phyloP scores from a whole-genome alignment of 2,329 filamentous ascomycete genomes.

The Paecilomyces dactylethromorphus region DNA sequence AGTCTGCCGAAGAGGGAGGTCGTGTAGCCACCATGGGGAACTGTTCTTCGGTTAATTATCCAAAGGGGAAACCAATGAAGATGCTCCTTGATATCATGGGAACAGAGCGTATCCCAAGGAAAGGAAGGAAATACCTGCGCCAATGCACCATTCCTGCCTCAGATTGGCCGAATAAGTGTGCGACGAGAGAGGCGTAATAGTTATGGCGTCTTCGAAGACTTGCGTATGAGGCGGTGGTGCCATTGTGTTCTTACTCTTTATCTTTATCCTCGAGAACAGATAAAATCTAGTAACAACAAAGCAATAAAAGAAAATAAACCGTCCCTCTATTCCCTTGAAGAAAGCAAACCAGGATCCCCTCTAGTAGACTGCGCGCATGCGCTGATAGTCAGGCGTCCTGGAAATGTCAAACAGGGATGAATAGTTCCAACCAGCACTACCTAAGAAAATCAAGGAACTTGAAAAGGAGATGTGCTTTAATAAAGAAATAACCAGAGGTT shows the following conservation, averaged over 20 bases:
- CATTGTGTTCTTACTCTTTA: neutral
- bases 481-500: neutral
- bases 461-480: neutral
- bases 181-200: conserved; percentile 33
- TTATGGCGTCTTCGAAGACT: conserved; percentile 31
- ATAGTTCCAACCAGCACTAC: no score
- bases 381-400: no score
- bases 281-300: no score
- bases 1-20: conserved; percentile 57
- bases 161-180: conserved; percentile 55
- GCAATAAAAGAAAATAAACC: no score
- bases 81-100: neutral
- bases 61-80: no score
- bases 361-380: no score
- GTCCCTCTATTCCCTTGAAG: no score
- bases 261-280: no score
- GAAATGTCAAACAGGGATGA: no score
- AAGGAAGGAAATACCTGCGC: conserved; percentile 44
- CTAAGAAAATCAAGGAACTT: no score
- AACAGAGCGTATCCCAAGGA: neutral
- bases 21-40: conserved; percentile 66
- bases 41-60: conserved; percentile 30
- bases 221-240: conserved; percentile 12
- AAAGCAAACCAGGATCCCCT: no score
- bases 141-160: conserved; percentile 57